These are phyloP conservation scores for Pulveroboletus sp. DNA, from an alignment of 768 basidiomycete species.

Conservation along the genomic window DNA sequence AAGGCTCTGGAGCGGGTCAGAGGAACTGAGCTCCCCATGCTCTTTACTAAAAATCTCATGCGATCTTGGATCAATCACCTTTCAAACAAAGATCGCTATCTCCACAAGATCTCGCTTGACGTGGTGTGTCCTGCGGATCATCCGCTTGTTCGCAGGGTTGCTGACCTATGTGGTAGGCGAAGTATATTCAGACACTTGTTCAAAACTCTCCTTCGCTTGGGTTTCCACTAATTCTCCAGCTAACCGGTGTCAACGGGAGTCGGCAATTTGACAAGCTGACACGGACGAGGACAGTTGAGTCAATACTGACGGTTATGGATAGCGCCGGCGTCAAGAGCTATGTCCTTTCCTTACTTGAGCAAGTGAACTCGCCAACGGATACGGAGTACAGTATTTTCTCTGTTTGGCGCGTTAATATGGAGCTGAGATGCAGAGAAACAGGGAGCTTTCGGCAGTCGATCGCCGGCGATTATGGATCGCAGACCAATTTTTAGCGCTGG, in stretches of 20 bases:
- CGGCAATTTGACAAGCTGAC: constrained; percentile 90
- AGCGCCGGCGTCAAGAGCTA: constrained; percentile 71
- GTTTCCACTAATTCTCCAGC: constrained; percentile 77
- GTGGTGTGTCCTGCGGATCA: constrained; percentile 47
- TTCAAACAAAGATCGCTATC: constrained; percentile 77
- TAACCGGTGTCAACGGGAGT: constrained; percentile 79
- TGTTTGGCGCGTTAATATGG: background rate
- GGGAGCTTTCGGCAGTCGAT: constrained; percentile 45
- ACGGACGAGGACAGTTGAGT: constrained; percentile 88
- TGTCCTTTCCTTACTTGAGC: constrained; percentile 62
- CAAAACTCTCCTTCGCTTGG: constrained; percentile 73
- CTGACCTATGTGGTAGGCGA: constrained; percentile 44
- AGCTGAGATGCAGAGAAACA: constrained; percentile 24
- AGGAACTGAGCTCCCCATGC: constrained; percentile 66
- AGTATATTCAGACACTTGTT: constrained; percentile 70
- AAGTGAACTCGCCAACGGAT: constrained; percentile 49
- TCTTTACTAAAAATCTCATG: constrained; percentile 95
- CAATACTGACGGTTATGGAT: constrained; percentile 71
- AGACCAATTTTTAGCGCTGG: constrained; percentile 75
- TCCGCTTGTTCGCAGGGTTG: background rate
- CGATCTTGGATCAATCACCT: constrained; percentile 96
- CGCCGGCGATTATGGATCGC: constrained; percentile 74
- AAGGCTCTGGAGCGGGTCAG: constrained; percentile 67
- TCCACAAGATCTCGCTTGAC: constrained; percentile 84
- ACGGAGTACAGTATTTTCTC: constrained; percentile 34